Conservation (phyloP, 2,329 filamentous ascomycete species). For the Colletotrichum phormii region DNA sequence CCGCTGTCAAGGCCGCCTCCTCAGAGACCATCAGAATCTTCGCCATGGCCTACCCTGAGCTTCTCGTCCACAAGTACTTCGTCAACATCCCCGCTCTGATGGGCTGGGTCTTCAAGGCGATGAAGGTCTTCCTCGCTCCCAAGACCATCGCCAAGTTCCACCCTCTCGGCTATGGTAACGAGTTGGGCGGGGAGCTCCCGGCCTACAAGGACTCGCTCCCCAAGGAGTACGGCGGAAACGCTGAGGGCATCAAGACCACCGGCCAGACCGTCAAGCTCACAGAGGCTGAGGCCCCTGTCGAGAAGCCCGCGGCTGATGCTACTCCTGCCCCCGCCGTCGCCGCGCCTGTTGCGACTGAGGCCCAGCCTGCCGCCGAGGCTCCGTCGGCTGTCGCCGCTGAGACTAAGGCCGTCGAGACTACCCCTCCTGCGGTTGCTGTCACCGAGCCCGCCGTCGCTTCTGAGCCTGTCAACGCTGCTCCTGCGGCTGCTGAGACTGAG, state of each 20-base stretch:
- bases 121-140: conserved; percentile 80
- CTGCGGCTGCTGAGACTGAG: conserved; percentile 20
- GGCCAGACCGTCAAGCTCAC: conserved; percentile 47
- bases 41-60: conserved; percentile 86
- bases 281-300: conserved; percentile 30
- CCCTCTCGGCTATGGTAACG: conserved; percentile 78
- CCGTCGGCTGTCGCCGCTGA: conserved; percentile 37
- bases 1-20: conserved; percentile 69
- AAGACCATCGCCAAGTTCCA: conserved; percentile 85
- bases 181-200: conserved; percentile 71
- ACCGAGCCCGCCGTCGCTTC: conserved; percentile 1
- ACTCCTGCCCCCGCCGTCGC: conserved; percentile 24
- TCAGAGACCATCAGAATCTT: conserved; percentile 87
- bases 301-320: conserved; percentile 32
- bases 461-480: conserved; percentile 13
- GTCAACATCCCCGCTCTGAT: conserved; percentile 93
- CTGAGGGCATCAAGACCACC: conserved; percentile 53
- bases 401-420: conserved; percentile 34
- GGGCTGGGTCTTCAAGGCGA: conserved; percentile 84
- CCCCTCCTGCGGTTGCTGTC: conserved; percentile 20
- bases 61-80: conserved; percentile 89
- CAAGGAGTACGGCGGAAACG: conserved; percentile 82
- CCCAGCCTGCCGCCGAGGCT: conserved; percentile 25
- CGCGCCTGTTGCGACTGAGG: background rate
- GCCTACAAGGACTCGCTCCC: conserved; percentile 75